Evolutionary conservation across 1,139 yeast genomes (phyloP).

Genomic region (Geotrichum reessii): DNA sequence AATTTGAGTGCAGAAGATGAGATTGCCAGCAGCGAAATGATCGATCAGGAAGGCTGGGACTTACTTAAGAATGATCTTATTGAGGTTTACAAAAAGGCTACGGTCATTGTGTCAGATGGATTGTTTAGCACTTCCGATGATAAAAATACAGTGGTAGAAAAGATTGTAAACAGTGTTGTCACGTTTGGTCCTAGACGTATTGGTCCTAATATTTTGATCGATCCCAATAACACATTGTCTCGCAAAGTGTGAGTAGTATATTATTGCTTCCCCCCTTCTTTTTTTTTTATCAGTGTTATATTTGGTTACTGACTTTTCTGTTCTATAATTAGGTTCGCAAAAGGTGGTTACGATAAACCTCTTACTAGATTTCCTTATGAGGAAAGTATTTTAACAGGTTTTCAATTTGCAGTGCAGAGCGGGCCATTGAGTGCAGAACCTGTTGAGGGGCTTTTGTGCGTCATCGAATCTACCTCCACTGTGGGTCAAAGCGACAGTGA

Average conservation of each 20-base stretch:
- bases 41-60: constrained; percentile 9
- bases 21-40: background rate
- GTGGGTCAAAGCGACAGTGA: constrained; percentile 19
- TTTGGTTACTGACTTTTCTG: background rate
- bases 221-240: constrained; percentile 37
- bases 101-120: constrained; percentile 11
- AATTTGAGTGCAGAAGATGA: constrained; percentile 1
- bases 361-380: constrained; percentile 42
- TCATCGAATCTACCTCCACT: constrained; percentile 39
- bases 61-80: constrained; percentile 8
- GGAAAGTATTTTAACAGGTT: constrained; percentile 71
- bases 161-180: constrained; percentile 39
- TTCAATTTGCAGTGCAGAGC: constrained; percentile 71
- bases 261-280: too few species aligned
- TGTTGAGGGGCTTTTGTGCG: constrained; percentile 69
- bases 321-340: constrained; percentile 1
- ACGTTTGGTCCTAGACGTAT: constrained; percentile 72
- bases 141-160: constrained; percentile 3
- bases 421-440: constrained; percentile 92
- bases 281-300: background rate
- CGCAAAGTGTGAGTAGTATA: constrained; percentile 17
- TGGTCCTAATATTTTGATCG: constrained; percentile 73
- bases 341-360: background rate
- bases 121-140: constrained; percentile 23
- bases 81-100: constrained; percentile 3